These are phyloP conservation scores for Fusarium verticillioides DNA, from an alignment of 2,329 filamentous ascomycete species.

Conservation along the genomic window DNA sequence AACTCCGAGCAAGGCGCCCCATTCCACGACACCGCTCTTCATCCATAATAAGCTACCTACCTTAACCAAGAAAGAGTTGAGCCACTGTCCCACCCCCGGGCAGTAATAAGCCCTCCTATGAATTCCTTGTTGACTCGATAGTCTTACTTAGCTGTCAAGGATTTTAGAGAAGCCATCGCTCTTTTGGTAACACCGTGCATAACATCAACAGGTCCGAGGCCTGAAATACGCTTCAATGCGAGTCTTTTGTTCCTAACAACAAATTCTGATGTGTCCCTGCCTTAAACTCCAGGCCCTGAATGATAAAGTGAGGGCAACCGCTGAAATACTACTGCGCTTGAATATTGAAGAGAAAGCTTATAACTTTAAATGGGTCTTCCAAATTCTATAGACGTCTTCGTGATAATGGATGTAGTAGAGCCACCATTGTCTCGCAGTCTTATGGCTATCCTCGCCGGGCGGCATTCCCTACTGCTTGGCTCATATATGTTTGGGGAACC, in stretches of 20 bases:
- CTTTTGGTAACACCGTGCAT: background rate
- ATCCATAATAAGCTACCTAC: background rate
- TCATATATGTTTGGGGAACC: background rate
- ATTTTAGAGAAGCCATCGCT: background rate
- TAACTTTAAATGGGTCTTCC: background rate
- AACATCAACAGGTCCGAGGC: background rate
- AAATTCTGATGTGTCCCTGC: background rate
- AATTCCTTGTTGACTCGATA: background rate
- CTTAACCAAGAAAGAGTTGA: background rate
- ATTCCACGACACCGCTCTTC: conserved; percentile 31
- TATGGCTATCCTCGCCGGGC: background rate
- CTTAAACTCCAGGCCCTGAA: background rate
- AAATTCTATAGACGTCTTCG: background rate
- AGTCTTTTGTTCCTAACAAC: background rate
- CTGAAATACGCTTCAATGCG: background rate
- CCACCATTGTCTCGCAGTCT: background rate
- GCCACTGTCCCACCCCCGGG: background rate
- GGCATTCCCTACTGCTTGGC: background rate
- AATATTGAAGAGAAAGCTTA: background rate
- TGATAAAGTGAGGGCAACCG: background rate
- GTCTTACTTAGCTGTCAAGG: background rate
- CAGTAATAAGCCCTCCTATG: background rate
- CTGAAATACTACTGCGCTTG: background rate
- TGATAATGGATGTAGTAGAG: background rate
- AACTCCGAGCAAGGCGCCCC: background rate